phyloP scores from a whole-genome alignment of 2,329 filamentous ascomycete genomes.

The Penicillium crustosum region DNA sequence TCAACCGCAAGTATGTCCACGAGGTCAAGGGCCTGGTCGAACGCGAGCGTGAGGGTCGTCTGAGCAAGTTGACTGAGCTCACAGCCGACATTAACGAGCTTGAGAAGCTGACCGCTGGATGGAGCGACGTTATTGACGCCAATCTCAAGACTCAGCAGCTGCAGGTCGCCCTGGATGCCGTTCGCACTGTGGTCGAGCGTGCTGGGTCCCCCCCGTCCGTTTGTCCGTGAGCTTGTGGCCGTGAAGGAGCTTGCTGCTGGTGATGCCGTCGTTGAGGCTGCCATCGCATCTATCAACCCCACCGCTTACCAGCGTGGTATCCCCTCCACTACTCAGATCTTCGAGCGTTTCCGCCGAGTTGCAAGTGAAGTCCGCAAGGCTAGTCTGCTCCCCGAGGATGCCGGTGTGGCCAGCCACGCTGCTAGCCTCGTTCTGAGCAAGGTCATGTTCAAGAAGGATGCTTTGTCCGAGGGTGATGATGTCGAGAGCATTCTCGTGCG shows the following conservation, averaged over 20 bases:
- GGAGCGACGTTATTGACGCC: constrained; percentile 85
- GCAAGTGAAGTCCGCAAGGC: constrained; percentile 92
- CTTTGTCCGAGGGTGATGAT: constrained; percentile 77
- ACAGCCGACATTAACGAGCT: constrained; percentile 76
- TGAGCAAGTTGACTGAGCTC: constrained; percentile 81
- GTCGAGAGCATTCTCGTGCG: constrained; percentile 91
- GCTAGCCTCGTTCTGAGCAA: constrained; percentile 88
- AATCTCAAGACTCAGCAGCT: constrained; percentile 95
- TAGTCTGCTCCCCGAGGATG: constrained; percentile 84
- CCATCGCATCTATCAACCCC: constrained; percentile 95
- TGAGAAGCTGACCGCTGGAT: constrained; percentile 81
- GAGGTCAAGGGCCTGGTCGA: constrained; percentile 82
- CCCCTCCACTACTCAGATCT: constrained; percentile 76
- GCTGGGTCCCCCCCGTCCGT: constrained; percentile 72
- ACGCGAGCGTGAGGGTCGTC: constrained; percentile 78
- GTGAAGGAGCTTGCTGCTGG: constrained; percentile 87
- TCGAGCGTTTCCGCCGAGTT: constrained; percentile 94
- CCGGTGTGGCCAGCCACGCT: constrained; percentile 90
- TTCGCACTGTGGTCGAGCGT: constrained; percentile 78
- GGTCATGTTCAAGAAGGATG: constrained; percentile 93
- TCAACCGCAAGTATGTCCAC: constrained; percentile 80
- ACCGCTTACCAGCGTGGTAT: constrained; percentile 90
- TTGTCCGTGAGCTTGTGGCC: constrained; percentile 88
- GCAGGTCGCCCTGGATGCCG: constrained; percentile 91
- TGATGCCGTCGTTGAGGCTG: constrained; percentile 83